phyloP scores from a whole-genome alignment of 1,284 basidiomycete species.

The Vanrija pseudolonga region DNA sequence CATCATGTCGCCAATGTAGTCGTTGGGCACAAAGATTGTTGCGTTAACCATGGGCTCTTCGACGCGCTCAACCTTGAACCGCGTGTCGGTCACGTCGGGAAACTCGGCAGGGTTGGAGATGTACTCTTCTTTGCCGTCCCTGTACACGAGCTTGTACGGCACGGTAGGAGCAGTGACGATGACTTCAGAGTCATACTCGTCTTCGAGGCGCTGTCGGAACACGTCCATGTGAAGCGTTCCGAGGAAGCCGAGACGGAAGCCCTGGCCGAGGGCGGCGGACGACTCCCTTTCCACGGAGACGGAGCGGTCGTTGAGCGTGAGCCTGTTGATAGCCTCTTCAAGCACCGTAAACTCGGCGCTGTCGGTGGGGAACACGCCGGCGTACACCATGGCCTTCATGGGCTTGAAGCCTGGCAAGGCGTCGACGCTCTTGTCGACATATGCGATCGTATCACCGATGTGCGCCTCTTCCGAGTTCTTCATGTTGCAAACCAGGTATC shows the following conservation, averaged over 20 bases:
- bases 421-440: constrained; percentile 68
- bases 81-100: constrained; percentile 69
- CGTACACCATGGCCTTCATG: constrained; percentile 93
- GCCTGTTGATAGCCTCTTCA: constrained; percentile 87
- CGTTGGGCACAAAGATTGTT: constrained; percentile 83
- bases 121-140: constrained; percentile 59
- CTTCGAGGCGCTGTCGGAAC: constrained; percentile 83
- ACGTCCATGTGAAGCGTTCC: constrained; percentile 95
- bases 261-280: constrained; percentile 90
- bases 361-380: constrained; percentile 92
- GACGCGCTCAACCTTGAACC: constrained; percentile 63
- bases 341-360: constrained; percentile 86
- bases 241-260: constrained; percentile 89
- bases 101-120: constrained; percentile 92
- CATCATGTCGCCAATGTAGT: constrained; percentile 88
- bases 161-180: constrained; percentile 92
- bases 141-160: constrained; percentile 82
- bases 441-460: constrained; percentile 83
- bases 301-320: constrained; percentile 44
- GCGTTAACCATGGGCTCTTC: constrained; percentile 79
- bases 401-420: constrained; percentile 90
- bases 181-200: constrained; percentile 87
- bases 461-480: constrained; percentile 87
- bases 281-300: constrained; percentile 91
- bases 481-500: constrained; percentile 89